Base-by-base conservation (phyloP, 306 rosid genomes). In the Cicer arietinum region DNA sequence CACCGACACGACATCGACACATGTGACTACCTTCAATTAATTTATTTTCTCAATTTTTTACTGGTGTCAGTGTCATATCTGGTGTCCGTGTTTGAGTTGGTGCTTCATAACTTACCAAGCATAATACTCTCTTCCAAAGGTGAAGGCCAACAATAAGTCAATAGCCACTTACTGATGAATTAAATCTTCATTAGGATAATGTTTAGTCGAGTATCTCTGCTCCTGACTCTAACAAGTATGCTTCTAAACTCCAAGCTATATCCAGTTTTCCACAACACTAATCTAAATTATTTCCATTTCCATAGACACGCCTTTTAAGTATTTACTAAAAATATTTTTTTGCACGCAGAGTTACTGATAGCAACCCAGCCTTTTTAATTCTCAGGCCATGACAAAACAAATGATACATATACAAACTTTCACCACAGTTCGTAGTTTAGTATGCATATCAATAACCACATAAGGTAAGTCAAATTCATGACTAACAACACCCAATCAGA, bases 41-140 rank as follows among this genome's bases (percentile, higher is more conserved):
- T 25, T 25, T 3, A 25, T 25, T 3, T 25, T 25, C 35, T 25
- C 35, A 25, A 25, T 25, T 3, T 25, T 2, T 25, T 25, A 25
- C 0, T 25, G 35, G 4, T 25, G 35, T 25, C 35, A 25, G 35
- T 25, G 35, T 25, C 35, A 3, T 3, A 25, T 25, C 35, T 25
- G 4, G 35, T 25, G 35, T 2, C 0, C 35, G 35, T 25, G 35
- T 25, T 0, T 2, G 35, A 25, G 35, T 25, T 3, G 35, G 4
- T 25, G 35, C 35, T 25, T 25, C 35, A 25, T 25, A 25, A 25
- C 35, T 25, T 25, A 39, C 46, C 46, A 61, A 61, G 67, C 14
- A 70, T 37, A 63, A 61, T 54, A 18, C 66, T 76, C 65, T 76
- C 75, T 50, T 69, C 63, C 51, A 39, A 68, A 30, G 46, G 40